Base-by-base conservation (phyloP, 2,329 filamentous ascomycete species). In the Nigrograna mackinnonii region DNA sequence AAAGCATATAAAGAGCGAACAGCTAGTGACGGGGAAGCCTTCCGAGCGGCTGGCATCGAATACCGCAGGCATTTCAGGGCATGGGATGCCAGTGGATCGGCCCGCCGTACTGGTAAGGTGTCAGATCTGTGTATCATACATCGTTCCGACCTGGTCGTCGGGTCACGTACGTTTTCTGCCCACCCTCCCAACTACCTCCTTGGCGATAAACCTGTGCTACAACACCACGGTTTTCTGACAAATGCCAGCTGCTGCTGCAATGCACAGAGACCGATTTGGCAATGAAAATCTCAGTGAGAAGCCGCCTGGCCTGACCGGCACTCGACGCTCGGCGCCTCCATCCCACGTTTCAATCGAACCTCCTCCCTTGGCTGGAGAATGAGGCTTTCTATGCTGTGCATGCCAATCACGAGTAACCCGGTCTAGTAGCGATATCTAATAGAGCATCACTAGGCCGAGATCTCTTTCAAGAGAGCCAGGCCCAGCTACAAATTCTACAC, bases 181-280 rank as follows among this genome's bases (percentile, higher is more conserved):
- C 44, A 35, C 44, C 16, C 19, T 22, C 44, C 26, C 46, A 28
- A 52, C 43, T 54, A n/a, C 37, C 41, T 39, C 22, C 63, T 66
- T 67, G 62, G 62, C 63, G 60, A 64, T 67, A 65, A 58, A 52
- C 43, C 46, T 62, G 64, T 67, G 54, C 52, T 28, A 64, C 62
- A 36, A 36, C 35, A 51, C 48, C 49, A 47, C 44, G 47, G 43
- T 45, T 45, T 49, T 46, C 52, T 51, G 51, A 50, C 46, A 52
- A 49, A 51, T 41, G 44, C 46, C 54, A 48, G 55, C 47, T 45
- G 44, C 46, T 37, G 46, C 52, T 50, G 46, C 46, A 47, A 59
- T 62, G 60, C 59, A 63, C 39, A 36, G 41, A 41, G 51, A 54
- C 57, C 41, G 43, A 62, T 62, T 37, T 40, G 55, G 58, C 32